Percentiles rank a stretch among this genome's conserved stretches.
Evolutionary conservation across 352 stramenopile genomes (phyloP).

Genomic region (Phytophthora meadii): DNA sequence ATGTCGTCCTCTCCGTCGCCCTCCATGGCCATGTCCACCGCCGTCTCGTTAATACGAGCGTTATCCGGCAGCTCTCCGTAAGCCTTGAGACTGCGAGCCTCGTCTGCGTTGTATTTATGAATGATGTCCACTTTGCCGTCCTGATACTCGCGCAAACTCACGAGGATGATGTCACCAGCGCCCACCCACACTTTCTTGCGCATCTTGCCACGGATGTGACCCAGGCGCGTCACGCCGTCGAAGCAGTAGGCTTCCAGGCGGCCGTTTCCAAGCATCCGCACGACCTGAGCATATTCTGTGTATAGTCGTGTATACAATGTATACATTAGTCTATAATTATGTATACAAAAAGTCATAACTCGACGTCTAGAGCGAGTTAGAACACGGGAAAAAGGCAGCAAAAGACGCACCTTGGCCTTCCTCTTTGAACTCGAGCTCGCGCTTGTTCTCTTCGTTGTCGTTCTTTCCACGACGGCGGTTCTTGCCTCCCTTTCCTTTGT

Average conservation of each 20-base stretch:
- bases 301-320: slow-evolving; percentile 20
- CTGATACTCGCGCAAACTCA: slow-evolving; percentile 99
- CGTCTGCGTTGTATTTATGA: slow-evolving; percentile 98
- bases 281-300: slow-evolving; percentile 98
- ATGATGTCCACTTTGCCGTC: slow-evolving; percentile 99
- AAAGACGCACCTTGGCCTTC: slow-evolving; percentile 93
- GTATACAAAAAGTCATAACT: slow-evolving; percentile 17
- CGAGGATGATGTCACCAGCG: slow-evolving; percentile 98
- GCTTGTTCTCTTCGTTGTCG: slow-evolving; percentile 99
- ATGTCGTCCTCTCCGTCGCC: slow-evolving; percentile 87
- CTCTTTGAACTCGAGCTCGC: slow-evolving; percentile 99
- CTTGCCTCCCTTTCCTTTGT: slow-evolving; percentile 98
- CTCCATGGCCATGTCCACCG: slow-evolving; percentile 87
- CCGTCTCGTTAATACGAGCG: slow-evolving; percentile 90
- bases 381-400: not conserved
- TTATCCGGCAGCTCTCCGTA: slow-evolving; percentile 99
- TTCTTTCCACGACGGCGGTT: slow-evolving; percentile 98
- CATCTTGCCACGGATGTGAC: slow-evolving; percentile 99
- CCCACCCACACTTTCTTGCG: slow-evolving; percentile 99
- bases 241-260: slow-evolving; percentile 99
- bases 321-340: slow-evolving; percentile 11
- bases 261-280: slow-evolving; percentile 99
- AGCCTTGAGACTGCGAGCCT: slow-evolving; percentile 99
- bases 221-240: slow-evolving; percentile 97
- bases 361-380: slow-evolving; percentile 1